Evolutionary conservation across 495 filamentous ascomycete genomes (phyloP).

Genomic region (Aspergillus homomorphus): DNA sequence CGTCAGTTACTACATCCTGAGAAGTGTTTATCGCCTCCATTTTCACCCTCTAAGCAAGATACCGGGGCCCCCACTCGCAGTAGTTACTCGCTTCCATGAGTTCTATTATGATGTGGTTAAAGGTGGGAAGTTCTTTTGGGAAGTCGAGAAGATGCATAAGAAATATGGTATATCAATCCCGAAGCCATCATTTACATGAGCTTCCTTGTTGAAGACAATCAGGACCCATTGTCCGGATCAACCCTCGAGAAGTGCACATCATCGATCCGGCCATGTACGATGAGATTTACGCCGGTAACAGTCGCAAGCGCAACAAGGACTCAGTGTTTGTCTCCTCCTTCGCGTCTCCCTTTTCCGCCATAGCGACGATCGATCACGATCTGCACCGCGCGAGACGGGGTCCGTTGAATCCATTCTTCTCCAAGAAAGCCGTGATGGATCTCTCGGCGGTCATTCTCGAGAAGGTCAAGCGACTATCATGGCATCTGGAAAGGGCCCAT

Average conservation of each 20-base stretch:
- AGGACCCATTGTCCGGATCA: slow-evolving; percentile 54
- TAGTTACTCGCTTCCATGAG: slow-evolving; percentile 44
- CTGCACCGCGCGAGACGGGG: slow-evolving; percentile 25
- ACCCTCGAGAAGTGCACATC: slow-evolving; percentile 47
- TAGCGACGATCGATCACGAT: slow-evolving; percentile 22
- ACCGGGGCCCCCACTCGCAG: slow-evolving; percentile 49
- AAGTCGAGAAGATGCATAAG: slow-evolving; percentile 1
- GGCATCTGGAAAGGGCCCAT: slow-evolving; percentile 31
- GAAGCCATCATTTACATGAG: too few relatives aligned
- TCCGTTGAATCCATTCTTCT: slow-evolving; percentile 26
- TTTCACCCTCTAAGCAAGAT: slow-evolving; percentile 40
- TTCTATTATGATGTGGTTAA: slow-evolving; percentile 50
- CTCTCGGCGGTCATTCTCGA: neutral
- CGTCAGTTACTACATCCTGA: neutral
- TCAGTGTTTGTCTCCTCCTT: slow-evolving; percentile 7
- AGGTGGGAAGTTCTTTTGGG: neutral
- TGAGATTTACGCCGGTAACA: slow-evolving; percentile 26
- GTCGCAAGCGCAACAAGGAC: slow-evolving; percentile 26
- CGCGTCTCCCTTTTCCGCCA: slow-evolving; percentile 9
- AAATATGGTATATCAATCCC: neutral
- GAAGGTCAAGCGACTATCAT: slow-evolving; percentile 9
- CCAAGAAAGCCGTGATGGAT: slow-evolving; percentile 9
- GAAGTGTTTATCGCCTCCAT: slow-evolving; percentile 30
- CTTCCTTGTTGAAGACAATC: neutral
- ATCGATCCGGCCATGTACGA: slow-evolving; percentile 35